Percentiles rank a stretch among this genome's conserved stretches.
These are phyloP conservation scores for Parascedosporium putredinis DNA, from an alignment of 2,329 filamentous ascomycete species.

Conservation along the genomic window DNA sequence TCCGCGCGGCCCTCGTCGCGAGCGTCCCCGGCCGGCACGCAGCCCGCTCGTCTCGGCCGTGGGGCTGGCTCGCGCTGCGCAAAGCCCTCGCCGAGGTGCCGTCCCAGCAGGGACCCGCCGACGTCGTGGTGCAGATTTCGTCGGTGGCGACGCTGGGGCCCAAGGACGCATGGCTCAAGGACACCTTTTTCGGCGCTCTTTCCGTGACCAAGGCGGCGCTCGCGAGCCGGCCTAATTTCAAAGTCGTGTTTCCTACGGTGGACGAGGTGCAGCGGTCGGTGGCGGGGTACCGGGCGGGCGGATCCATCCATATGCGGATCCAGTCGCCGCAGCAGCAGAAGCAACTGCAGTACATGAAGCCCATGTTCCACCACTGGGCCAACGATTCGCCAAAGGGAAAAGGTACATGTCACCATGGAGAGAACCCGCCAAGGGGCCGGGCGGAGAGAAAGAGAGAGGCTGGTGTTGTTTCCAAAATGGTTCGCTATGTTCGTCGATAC, in stretches of 20 bases:
- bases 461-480: too few relatives aligned
- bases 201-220: slow-evolving; percentile 18
- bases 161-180: slow-evolving; percentile 61
- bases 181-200: slow-evolving; percentile 48
- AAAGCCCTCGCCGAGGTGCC: slow-evolving; percentile 47
- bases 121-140: slow-evolving; percentile 58
- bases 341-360: slow-evolving; percentile 62
- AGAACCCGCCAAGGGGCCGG: too few relatives aligned
- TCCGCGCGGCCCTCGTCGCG: slow-evolving; percentile 64
- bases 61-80: slow-evolving; percentile 65
- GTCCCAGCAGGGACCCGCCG: slow-evolving; percentile 26
- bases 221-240: slow-evolving; percentile 39
- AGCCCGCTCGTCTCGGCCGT: slow-evolving; percentile 38
- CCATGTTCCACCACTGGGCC: slow-evolving; percentile 67
- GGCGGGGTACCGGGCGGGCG: slow-evolving; percentile 68
- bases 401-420: slow-evolving; percentile 19
- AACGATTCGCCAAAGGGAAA: slow-evolving; percentile 38
- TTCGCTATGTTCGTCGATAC: too few relatives aligned
- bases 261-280: slow-evolving; percentile 67
- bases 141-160: slow-evolving; percentile 71
- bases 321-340: slow-evolving; percentile 59
- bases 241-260: slow-evolving; percentile 70
- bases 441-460: too few relatives aligned
- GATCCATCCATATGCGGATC: slow-evolving; percentile 72
- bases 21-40: slow-evolving; percentile 64